A percentile compares a stretch with the other conserved stretches of the same genome.
phyloP scores from a whole-genome alignment of 306 rosid genomes.

The Purshia tridentata region DNA sequence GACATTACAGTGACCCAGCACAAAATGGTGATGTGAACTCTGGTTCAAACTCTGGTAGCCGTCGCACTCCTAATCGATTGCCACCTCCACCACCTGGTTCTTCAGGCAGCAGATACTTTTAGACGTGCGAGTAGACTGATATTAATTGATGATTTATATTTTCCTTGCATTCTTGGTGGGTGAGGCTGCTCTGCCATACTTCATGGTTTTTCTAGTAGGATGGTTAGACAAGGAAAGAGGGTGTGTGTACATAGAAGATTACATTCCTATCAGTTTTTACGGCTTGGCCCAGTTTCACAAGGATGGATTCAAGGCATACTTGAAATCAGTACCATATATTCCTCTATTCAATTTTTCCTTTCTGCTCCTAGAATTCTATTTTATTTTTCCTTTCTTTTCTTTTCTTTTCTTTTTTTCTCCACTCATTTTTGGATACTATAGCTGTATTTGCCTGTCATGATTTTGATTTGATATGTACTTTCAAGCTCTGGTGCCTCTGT shows the following conservation, averaged over 20 bases:
- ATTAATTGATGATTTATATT: constrained; percentile 38
- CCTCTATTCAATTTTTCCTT: constrained; percentile 37
- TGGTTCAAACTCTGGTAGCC: constrained; percentile 70
- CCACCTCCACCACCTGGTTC: constrained; percentile 89
- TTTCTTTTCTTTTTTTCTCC: background rate
- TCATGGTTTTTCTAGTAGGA: constrained; percentile 44
- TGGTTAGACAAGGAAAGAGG: constrained; percentile 45
- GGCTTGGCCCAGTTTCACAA: constrained; percentile 18
- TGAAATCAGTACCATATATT: constrained; percentile 31
- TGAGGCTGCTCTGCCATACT: constrained; percentile 38
- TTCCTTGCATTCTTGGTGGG: constrained; percentile 58
- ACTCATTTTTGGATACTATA: constrained; percentile 49
- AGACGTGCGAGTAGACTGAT: constrained; percentile 24
- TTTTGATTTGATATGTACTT: constrained; percentile 33
- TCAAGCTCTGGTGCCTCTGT: constrained; percentile 32
- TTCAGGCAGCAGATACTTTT: constrained; percentile 68
- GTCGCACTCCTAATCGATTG: constrained; percentile 82
- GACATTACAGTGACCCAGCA: constrained; percentile 67
- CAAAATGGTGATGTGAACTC: constrained; percentile 80
- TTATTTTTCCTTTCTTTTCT: background rate
- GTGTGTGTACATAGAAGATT: constrained; percentile 73
- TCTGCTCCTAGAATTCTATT: constrained; percentile 11
- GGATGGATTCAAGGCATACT: constrained; percentile 40
- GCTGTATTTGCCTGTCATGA: constrained; percentile 37
- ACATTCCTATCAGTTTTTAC: constrained; percentile 37